Evolutionary conservation across 257 asterid species (phyloP), one percentile per base, ranked within the genome.

Genomic region (Ilex asprella): DNA sequence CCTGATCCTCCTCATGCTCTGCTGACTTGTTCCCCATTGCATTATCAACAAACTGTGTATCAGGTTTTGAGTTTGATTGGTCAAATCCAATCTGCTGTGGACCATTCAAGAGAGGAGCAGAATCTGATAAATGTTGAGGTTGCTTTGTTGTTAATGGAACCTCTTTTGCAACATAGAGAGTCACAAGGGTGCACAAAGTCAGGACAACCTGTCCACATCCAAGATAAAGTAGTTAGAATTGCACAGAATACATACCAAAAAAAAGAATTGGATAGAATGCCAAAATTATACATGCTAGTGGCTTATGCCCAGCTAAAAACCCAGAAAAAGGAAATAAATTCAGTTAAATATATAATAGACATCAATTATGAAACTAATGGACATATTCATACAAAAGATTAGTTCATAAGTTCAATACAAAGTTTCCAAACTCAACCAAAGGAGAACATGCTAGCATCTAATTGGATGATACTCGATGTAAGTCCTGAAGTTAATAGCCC

Each of bases 141-240:
- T 84, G 87, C 64, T 72, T 77, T 53, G 78, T 75, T 51, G 73
- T 31, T 81, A 89, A 67, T 2, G 95, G 97, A 53, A 82, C 85
- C 84, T 93, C 99, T 65, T 84, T 82, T 2, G 99, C 99, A 60
- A 93, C 89, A 92, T 87, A 79, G 75, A 93, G 83, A 7, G 97
- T 87, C 59, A 93, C 86, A 61, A 84, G 85, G 2, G 97, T 89
- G 69, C 99, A 93, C 35, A 86, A 52, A 27, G 77, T 59, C 67
- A 89, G 86, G 84, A 89, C 85, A 51, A 81, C 87, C 99, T 93
- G 80, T 27, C 65, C 62, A 69, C 66, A 66, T 31, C 27, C 55
- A 56, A 41, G 51, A 50, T 7, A 53, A 53, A 29, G 60, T 39
- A 46, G 65, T 77, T 57, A 76, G 79, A 67, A 15, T 35, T 66